Conservation (phyloP, 106 monocot genomes). For the Vanilla planifolia region DNA sequence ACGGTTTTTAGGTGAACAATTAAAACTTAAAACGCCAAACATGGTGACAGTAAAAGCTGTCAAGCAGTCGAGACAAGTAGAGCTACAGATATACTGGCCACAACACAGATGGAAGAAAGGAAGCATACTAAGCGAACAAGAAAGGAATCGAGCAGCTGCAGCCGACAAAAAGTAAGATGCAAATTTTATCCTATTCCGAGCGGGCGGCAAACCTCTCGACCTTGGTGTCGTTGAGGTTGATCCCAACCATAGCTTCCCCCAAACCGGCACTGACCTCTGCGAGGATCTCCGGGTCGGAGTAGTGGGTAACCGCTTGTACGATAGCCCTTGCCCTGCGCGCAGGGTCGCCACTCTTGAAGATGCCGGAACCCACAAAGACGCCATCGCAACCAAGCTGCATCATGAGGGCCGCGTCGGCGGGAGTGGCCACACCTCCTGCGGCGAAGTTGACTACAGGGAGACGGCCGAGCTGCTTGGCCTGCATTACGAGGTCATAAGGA, state of each 20-base stretch:
- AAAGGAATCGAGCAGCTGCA: no score
- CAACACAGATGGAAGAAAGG: neutral
- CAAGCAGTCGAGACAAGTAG: no score
- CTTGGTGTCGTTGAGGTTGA: constrained; percentile 43
- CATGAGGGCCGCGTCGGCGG: constrained; percentile 45
- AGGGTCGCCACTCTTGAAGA: constrained; percentile 48
- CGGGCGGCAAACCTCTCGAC: constrained; percentile 48
- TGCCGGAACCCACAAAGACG: constrained; percentile 43
- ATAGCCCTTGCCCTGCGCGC: constrained; percentile 32
- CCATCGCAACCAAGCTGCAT: constrained; percentile 54
- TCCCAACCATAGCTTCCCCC: constrained; percentile 49
- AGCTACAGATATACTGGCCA: no score
- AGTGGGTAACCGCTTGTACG: constrained; percentile 43
- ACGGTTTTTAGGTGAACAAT: no score
- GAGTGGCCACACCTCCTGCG: constrained; percentile 38
- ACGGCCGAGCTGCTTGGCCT: constrained; percentile 31
- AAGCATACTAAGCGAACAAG: neutral
- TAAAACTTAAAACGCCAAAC: no score
- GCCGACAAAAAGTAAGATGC: neutral
- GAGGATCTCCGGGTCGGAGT: constrained; percentile 39
- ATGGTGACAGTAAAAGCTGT: no score
- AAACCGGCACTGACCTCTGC: constrained; percentile 35
- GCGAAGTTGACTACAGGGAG: constrained; percentile 42
- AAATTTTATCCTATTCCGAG: constrained; percentile 21
- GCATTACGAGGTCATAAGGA: constrained; percentile 43